phyloP scores from a whole-genome alignment of 139 green algal species.

The Haematococcus sp. region DNA sequence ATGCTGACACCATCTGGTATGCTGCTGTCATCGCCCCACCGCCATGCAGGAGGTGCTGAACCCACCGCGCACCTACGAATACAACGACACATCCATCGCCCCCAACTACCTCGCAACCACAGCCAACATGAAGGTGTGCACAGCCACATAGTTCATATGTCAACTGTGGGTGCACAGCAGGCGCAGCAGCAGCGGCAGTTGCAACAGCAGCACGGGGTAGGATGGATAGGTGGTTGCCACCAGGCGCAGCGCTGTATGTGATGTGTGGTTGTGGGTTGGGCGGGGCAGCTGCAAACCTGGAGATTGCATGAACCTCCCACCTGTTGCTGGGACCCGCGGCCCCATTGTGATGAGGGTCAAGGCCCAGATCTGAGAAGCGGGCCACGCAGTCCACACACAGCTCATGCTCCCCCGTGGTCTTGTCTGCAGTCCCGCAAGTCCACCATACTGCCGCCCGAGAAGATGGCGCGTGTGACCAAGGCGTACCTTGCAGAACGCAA shows the following conservation, averaged over 20 bases:
- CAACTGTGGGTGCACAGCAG: background rate
- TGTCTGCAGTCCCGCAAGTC: conserved; percentile 14
- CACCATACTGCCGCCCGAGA: conserved; percentile 21
- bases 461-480: background rate
- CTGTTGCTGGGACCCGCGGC: too few species aligned
- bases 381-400: too few species aligned
- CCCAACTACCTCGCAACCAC: conserved; percentile 59
- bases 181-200: too few species aligned
- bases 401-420: too few species aligned
- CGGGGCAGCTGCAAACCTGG: too few species aligned
- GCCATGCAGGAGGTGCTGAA: conserved; percentile 44
- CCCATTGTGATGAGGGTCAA: too few species aligned
- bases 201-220: too few species aligned
- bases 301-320: too few species aligned
- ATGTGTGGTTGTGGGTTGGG: too few species aligned
- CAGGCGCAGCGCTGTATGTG: background rate
- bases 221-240: background rate
- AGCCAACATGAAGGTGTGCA: conserved; percentile 46
- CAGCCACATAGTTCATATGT: background rate
- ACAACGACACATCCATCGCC: conserved; percentile 45
- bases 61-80: conserved; percentile 51
- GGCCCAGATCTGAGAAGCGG: too few species aligned
- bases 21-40: too few species aligned
- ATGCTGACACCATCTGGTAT: too few species aligned
- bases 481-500: conserved; percentile 7